Evolutionary conservation across 1,139 yeast species (phyloP).

Genomic region (Kurtzmaniella natalensis): DNA sequence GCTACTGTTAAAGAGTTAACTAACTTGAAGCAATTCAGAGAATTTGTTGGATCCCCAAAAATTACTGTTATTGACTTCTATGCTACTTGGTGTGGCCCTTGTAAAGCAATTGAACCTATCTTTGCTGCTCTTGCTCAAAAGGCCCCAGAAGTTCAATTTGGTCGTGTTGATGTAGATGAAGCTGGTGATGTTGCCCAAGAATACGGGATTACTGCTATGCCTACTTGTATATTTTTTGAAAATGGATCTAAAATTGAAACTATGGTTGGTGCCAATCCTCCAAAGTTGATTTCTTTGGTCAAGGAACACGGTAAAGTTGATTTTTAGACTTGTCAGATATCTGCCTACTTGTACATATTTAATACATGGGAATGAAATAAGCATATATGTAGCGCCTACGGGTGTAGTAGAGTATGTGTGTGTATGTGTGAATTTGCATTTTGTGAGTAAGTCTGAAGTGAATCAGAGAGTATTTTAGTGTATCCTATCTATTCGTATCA

Average conservation of each 20-base stretch:
- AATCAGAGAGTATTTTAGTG: too few relatives aligned
- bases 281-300: constrained; percentile 7
- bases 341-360: too few relatives aligned
- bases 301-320: constrained; percentile 6
- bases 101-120: constrained; percentile 41
- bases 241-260: constrained; percentile 25
- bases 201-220: constrained; percentile 32
- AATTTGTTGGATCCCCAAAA: constrained; percentile 20
- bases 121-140: constrained; percentile 29
- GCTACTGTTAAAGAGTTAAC: constrained; percentile 18
- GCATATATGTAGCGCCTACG: too few relatives aligned
- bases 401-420: too few relatives aligned
- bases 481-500: too few relatives aligned
- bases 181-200: constrained; percentile 28
- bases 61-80: constrained; percentile 37
- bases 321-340: too few relatives aligned
- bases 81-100: constrained; percentile 48
- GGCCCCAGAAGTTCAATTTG: constrained; percentile 37
- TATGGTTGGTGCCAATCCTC: constrained; percentile 31
- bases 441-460: too few relatives aligned
- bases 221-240: constrained; percentile 30
- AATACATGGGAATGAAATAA: too few relatives aligned
- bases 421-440: too few relatives aligned
- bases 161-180: constrained; percentile 33
- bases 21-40: constrained; percentile 14